Conservation (phyloP, 139 green algal genomes). For the Chlorella sorokiniana region DNA sequence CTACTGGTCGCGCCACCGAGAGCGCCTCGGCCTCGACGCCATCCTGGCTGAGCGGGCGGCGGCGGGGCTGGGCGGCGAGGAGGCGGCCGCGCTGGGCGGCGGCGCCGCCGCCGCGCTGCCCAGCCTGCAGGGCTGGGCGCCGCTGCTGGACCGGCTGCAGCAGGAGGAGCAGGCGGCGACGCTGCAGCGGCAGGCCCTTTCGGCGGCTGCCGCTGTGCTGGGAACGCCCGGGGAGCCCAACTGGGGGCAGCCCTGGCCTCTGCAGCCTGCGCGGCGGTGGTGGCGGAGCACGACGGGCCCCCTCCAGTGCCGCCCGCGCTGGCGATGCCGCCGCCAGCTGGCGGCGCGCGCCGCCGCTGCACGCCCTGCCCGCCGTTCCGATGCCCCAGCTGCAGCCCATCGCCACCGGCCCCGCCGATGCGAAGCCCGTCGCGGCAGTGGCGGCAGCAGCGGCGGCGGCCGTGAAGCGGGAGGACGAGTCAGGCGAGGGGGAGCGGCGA, state of each 20-base stretch:
- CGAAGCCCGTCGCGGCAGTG: too few relatives aligned
- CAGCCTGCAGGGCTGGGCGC: not conserved
- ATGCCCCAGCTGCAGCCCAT: too few relatives aligned
- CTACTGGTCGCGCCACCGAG: constrained; percentile 62
- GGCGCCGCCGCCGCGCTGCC: constrained; percentile 10
- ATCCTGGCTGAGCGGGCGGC: constrained; percentile 42
- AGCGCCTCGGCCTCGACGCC: constrained; percentile 61
- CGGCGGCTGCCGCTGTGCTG: not conserved
- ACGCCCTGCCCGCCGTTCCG: too few relatives aligned
- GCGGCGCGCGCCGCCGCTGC: too few relatives aligned
- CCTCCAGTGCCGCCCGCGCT: not conserved
- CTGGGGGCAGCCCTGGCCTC: constrained; percentile 1
- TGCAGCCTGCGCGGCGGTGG: not conserved
- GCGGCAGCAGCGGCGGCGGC: not conserved
- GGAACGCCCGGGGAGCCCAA: not conserved
- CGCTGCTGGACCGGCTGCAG: constrained; percentile 10
- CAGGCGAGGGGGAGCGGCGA: not conserved
- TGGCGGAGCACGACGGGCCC: not conserved
- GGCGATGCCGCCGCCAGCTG: not conserved
- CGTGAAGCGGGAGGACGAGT: not conserved
- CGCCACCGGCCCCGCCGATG: too few relatives aligned
- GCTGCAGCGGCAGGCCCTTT: not conserved
- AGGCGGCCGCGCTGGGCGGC: not conserved
- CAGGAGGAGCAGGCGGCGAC: not conserved
- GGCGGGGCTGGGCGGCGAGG: constrained; percentile 18